Conservation (phyloP, 2,329 filamentous ascomycete genomes). For the Monilinia polystroma region DNA sequence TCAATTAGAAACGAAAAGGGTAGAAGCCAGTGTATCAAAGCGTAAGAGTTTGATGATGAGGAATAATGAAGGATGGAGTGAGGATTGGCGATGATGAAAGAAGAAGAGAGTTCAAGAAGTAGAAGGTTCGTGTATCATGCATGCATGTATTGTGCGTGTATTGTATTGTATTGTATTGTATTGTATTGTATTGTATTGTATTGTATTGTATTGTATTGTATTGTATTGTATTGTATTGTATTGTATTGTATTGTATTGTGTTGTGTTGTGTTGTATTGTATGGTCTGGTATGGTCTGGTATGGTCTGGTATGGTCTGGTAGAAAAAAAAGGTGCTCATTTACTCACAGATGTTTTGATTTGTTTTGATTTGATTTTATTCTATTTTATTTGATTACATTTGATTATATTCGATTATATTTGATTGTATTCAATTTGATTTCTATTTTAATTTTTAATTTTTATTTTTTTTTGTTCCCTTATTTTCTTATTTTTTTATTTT, state of each 20-base stretch:
- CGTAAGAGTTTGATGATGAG: neutral
- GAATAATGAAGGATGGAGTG: neutral
- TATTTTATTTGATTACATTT: no score
- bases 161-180: neutral
- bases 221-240: neutral
- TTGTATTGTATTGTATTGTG: neutral
- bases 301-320: neutral
- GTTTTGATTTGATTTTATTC: no score
- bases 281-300: neutral
- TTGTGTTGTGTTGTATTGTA: neutral
- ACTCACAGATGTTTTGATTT: neutral
- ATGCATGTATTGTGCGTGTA: no score
- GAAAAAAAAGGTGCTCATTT: neutral
- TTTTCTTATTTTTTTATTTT: neutral
- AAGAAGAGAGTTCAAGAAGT: neutral
- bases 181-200: no score
- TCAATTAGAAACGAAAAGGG: slow-evolving; percentile 11
- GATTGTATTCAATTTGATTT: no score
- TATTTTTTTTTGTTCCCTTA: no score
- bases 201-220: no score
- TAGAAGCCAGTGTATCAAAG: slow-evolving; percentile 11
- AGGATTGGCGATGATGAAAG: no score
- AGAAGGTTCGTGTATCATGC: neutral
- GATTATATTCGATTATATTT: no score
- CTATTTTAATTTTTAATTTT: no score